These are phyloP conservation scores for Penicillium paradoxum DNA, from an alignment of 495 filamentous ascomycete species.

Conservation along the genomic window DNA sequence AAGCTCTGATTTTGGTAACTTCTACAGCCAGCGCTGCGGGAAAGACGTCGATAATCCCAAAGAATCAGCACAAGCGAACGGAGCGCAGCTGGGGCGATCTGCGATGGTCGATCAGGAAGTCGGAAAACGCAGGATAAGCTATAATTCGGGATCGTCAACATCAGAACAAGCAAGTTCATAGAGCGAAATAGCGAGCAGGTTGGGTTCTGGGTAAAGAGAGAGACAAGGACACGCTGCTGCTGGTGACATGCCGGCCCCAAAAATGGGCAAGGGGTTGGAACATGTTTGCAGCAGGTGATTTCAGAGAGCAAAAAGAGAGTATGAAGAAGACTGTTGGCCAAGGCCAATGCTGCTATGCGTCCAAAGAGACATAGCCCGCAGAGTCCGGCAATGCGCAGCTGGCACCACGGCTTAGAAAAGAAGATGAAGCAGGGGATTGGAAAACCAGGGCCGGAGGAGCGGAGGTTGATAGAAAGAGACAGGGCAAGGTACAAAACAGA, in stretches of 20 bases:
- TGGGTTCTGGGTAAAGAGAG: constrained; percentile 16
- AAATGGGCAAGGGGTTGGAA: neutral
- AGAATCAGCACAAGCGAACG: neutral
- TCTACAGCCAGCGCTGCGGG: constrained; percentile 7
- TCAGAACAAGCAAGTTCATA: constrained; percentile 31
- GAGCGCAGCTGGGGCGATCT: neutral
- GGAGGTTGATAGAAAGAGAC: constrained; percentile 13
- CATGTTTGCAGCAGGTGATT: constrained; percentile 7
- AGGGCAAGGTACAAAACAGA: constrained; percentile 19
- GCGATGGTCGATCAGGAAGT: constrained; percentile 5
- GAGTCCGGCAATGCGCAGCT: constrained; percentile 22
- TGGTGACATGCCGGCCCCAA: constrained; percentile 1
- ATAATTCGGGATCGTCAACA: constrained; percentile 39
- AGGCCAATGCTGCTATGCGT: constrained; percentile 16
- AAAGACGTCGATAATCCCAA: neutral
- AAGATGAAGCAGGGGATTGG: constrained; percentile 18
- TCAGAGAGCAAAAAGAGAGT: constrained; percentile 12
- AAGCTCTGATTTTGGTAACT: neutral
- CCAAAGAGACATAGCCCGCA: constrained; percentile 14
- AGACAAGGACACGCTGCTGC: constrained; percentile 13
- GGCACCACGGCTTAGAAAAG: constrained; percentile 13
- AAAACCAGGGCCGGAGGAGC: constrained; percentile 14
- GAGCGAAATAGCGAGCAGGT: constrained; percentile 17
- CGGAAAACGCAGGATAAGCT: constrained; percentile 27
- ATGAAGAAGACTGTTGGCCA: constrained; percentile 13